A percentile compares a stretch with the other conserved stretches of the same genome.
phyloP scores from a whole-genome alignment of 495 filamentous ascomycete genomes.

The Penicillium daleae region DNA sequence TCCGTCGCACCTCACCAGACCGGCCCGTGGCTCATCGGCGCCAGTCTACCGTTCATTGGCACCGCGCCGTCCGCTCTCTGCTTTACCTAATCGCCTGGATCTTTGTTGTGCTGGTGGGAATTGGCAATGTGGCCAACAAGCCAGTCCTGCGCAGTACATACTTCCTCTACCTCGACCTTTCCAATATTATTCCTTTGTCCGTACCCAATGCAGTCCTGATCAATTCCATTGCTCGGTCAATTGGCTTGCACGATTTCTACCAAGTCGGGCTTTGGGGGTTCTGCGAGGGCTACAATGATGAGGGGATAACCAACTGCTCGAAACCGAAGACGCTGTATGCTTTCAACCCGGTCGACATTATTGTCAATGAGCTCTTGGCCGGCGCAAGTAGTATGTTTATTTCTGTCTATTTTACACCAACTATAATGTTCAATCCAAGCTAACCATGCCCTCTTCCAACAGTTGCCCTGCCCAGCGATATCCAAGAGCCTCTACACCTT shows the following conservation, averaged over 20 bases:
- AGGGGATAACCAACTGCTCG: slow-evolving; percentile 76
- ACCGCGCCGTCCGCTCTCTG: slow-evolving; percentile 61
- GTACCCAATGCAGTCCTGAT: slow-evolving; percentile 77
- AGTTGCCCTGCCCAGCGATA: slow-evolving; percentile 77
- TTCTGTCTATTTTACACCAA: not conserved
- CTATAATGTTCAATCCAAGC: slow-evolving; percentile 3
- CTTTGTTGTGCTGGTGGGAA: slow-evolving; percentile 76
- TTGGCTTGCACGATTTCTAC: slow-evolving; percentile 94
- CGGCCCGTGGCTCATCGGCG: slow-evolving; percentile 34
- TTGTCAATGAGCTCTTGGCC: slow-evolving; percentile 74
- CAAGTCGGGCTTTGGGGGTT: slow-evolving; percentile 89
- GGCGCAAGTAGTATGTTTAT: slow-evolving; percentile 71
- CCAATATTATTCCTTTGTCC: slow-evolving; percentile 76
- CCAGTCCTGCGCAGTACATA: slow-evolving; percentile 68
- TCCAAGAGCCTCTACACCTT: slow-evolving; percentile 72
- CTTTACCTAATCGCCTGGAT: slow-evolving; percentile 73
- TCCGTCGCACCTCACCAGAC: slow-evolving; percentile 29
- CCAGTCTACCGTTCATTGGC: slow-evolving; percentile 38
- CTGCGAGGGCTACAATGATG: slow-evolving; percentile 78
- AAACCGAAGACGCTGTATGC: slow-evolving; percentile 72
- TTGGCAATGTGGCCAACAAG: slow-evolving; percentile 68
- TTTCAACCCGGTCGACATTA: slow-evolving; percentile 86
- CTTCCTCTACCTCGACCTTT: slow-evolving; percentile 82
- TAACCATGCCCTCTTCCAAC: slow-evolving; percentile 18
- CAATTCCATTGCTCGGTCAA: slow-evolving; percentile 84